A percentile compares a stretch with the other conserved stretches of the same genome.
phyloP scores from a whole-genome alignment of 148 eudicot genomes.

The Suaeda aralocaspica region DNA sequence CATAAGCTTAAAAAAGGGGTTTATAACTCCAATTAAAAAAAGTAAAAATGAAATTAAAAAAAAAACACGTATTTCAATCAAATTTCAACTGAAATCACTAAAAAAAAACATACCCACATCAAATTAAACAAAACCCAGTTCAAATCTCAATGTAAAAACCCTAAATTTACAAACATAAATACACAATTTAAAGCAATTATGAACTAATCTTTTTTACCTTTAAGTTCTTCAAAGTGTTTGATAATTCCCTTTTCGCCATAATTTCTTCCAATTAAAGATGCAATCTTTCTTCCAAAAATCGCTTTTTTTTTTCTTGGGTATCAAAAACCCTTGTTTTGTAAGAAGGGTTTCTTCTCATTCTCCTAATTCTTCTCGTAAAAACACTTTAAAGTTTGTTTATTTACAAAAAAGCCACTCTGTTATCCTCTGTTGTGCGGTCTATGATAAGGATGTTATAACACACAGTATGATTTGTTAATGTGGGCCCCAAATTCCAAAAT shows the following conservation, averaged over 20 bases:
- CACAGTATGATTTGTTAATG: neutral
- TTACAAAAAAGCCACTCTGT: conserved; percentile 10
- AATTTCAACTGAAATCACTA: conserved; percentile 6
- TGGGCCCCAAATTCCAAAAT: neutral
- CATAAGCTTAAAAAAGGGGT: conserved; percentile 13
- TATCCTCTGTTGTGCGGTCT: conserved; percentile 9
- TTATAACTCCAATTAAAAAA: conserved; percentile 3
- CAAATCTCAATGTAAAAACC: conserved; percentile 9
- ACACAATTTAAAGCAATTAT: conserved; percentile 3
- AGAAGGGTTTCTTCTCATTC: neutral
- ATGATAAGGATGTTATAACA: neutral
- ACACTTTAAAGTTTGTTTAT: conserved; percentile 2
- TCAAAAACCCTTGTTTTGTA: conserved; percentile 1
- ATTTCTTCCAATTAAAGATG: neutral
- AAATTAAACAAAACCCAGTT: conserved; percentile 25
- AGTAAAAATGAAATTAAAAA: too few relatives aligned
- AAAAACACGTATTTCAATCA: conserved; percentile 5
- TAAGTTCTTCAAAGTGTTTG: conserved; percentile 67
- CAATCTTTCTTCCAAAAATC: conserved; percentile 15
- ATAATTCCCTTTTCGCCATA: conserved; percentile 80
- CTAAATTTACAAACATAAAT: conserved; percentile 9
- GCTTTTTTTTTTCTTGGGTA: conserved; percentile 1
- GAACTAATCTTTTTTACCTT: conserved; percentile 55
- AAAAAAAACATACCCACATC: conserved; percentile 16
- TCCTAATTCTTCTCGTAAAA: neutral